phyloP scores from a whole-genome alignment of 441 rosid species.

The Corymbia citriodora region DNA sequence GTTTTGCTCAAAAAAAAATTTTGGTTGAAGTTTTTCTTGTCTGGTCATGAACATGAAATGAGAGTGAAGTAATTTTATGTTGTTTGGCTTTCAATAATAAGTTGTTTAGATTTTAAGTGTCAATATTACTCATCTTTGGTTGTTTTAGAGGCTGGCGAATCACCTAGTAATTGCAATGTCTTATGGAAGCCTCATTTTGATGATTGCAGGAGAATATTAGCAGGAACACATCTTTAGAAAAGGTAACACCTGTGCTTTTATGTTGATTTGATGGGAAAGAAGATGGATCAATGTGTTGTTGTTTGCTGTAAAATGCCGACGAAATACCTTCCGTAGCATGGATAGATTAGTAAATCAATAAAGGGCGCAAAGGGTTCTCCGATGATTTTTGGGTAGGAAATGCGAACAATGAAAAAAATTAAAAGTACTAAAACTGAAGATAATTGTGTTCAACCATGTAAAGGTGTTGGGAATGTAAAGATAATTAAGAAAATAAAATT shows the following conservation, averaged over 20 bases:
- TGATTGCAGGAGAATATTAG: neutral
- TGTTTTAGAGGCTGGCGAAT: neutral
- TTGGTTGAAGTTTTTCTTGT: too few relatives aligned
- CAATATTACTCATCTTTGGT: neutral
- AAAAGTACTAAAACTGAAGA: too few relatives aligned
- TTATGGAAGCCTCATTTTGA: neutral
- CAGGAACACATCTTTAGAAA: neutral
- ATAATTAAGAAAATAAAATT: too few relatives aligned
- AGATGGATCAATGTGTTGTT: neutral
- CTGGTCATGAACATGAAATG: neutral
- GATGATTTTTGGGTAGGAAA: too few relatives aligned
- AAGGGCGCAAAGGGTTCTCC: too few relatives aligned
- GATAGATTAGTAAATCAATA: too few relatives aligned
- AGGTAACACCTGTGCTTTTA: neutral
- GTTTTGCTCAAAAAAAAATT: neutral
- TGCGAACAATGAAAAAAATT: too few relatives aligned
- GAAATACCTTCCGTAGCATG: neutral
- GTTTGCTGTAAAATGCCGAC: neutral
- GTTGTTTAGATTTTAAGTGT: neutral
- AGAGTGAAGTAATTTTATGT: neutral
- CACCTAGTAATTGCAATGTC: neutral
- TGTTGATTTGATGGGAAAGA: neutral
- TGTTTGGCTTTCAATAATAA: neutral
- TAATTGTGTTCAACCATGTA: too few relatives aligned
- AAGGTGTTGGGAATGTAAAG: too few relatives aligned